Percentiles rank a stretch among this genome's conserved stretches.
Conservation (phyloP, 129 eudicot species). For the sunflower (Helianthus annuus) region HanXRQr2.0-SUNRISE NC_035443.2:45738093-45738592, state of each 20-base stretch:
- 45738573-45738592: constrained; percentile 55
- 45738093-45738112: too few species aligned
- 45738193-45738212: too few species aligned
- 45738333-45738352: not conserved
- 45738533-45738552: constrained; percentile 70
- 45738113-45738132: too few species aligned
- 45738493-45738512: constrained; percentile 21
- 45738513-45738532: constrained; percentile 71
- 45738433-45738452: not conserved
- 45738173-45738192: too few species aligned
- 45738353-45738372: constrained; percentile 38
- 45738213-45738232: too few species aligned
- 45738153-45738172: too few species aligned
- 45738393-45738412: constrained; percentile 68
- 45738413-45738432: constrained; percentile 74
- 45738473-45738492: not conserved
- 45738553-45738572: constrained; percentile 69
- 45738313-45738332: not conserved
- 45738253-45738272: too few species aligned
- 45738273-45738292: too few species aligned
- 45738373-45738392: constrained; percentile 62
- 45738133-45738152: too few species aligned
- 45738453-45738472: not conserved
- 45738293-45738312: constrained; percentile 3
- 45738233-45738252: too few species aligned